Evolutionary conservation across 140 eudicot genomes (phyloP).

Genomic region (Stevia rebaudiana): DNA sequence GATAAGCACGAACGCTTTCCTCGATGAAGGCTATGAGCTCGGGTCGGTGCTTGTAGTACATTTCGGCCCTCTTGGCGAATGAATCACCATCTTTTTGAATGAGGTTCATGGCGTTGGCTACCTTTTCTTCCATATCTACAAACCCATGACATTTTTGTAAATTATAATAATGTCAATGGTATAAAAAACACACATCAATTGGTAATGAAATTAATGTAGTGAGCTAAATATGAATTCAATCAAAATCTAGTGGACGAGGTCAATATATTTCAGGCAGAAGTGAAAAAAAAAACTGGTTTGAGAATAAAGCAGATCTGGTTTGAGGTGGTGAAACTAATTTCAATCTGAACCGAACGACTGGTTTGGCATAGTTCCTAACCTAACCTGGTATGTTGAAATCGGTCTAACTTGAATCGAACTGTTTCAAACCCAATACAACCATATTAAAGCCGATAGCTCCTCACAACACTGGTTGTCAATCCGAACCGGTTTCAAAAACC

Average conservation of each 20-base stretch:
- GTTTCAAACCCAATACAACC: no score
- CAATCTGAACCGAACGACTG: background rate
- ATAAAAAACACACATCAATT: background rate
- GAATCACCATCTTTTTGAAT: conserved; percentile 89
- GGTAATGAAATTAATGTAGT: background rate
- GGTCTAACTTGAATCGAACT: no score
- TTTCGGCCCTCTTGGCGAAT: conserved; percentile 87
- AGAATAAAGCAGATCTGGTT: no score
- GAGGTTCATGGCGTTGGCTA: conserved; percentile 50
- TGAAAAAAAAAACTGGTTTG: no score
- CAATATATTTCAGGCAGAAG: no score
- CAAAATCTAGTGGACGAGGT: no score
- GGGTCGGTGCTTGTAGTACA: conserved; percentile 86
- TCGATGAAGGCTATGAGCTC: conserved; percentile 73
- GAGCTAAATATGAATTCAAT: background rate
- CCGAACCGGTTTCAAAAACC: no score
- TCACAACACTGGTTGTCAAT: no score
- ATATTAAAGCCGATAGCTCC: no score
- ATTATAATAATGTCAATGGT: background rate
- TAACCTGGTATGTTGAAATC: no score
- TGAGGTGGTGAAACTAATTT: background rate
- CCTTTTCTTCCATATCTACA: conserved; percentile 92
- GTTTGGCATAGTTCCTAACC: no score
- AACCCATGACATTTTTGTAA: background rate
- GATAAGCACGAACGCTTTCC: conserved; percentile 64